Evolutionary conservation across 441 rosid species (phyloP).

Genomic region (Brassica balearica): DNA sequence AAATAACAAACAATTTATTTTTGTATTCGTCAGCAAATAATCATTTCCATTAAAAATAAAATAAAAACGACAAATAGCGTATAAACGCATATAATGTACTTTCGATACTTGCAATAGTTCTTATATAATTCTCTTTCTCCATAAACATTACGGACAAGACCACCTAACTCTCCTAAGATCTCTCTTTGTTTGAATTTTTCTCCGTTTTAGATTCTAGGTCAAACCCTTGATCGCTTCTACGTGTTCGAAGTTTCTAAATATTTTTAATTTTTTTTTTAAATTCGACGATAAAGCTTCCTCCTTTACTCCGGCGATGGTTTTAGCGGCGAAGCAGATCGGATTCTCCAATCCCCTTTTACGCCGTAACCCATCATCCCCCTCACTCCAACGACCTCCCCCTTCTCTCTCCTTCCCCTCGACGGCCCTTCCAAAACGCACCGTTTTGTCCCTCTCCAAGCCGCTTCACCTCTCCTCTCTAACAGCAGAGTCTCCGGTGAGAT

Average conservation of each 20-base stretch:
- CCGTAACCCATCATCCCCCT: slow-evolving; percentile 33
- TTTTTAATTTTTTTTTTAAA: not conserved
- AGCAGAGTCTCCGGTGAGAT: slow-evolving; percentile 43
- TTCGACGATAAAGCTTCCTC: slow-evolving; percentile 27
- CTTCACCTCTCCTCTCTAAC: slow-evolving; percentile 57
- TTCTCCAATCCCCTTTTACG: slow-evolving; percentile 52
- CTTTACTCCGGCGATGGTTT: slow-evolving; percentile 36
- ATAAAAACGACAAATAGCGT: slow-evolving; percentile 2
- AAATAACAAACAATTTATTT: not conserved
- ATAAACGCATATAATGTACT: not conserved
- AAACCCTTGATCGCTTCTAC: slow-evolving; percentile 26
- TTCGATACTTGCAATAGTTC: not conserved
- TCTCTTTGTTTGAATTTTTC: slow-evolving; percentile 28
- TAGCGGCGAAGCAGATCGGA: slow-evolving; percentile 42
- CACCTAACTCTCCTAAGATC: slow-evolving; percentile 9
- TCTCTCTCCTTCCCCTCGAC: slow-evolving; percentile 46
- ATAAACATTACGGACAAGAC: slow-evolving; percentile 5
- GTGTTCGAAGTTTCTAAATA: not conserved
- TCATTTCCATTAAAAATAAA: not conserved
- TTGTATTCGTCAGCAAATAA: not conserved
- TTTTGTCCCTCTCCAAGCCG: slow-evolving; percentile 58
- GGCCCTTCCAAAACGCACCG: slow-evolving; percentile 36
- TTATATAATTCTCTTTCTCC: slow-evolving; percentile 16
- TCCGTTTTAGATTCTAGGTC: slow-evolving; percentile 31
- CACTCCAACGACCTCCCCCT: slow-evolving; percentile 44